phyloP scores from a whole-genome alignment of 2,329 filamentous ascomycete species.

The Penicillium palitans region DNA sequence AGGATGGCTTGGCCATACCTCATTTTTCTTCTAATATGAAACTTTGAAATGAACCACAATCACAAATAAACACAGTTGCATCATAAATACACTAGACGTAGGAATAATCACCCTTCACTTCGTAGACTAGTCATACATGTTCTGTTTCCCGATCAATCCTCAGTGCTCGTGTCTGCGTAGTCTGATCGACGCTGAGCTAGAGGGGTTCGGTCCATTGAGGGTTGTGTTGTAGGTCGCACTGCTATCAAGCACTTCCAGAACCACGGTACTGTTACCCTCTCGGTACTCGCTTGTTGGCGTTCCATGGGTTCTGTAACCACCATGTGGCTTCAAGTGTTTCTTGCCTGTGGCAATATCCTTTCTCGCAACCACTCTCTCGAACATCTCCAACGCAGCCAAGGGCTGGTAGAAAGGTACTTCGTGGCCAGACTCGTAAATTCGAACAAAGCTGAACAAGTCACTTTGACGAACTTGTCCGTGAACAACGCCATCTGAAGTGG shows the following conservation, averaged over 20 bases:
- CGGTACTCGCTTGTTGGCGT: slow-evolving; percentile 1
- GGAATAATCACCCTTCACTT: not conserved
- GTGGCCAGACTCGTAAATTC: not conserved
- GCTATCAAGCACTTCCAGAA: not conserved
- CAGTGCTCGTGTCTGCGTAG: not conserved
- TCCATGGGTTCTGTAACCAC: not conserved
- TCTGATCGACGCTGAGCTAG: not conserved
- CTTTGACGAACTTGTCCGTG: slow-evolving; percentile 5
- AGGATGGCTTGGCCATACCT: not conserved
- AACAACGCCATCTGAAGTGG: not conserved
- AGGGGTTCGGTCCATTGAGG: slow-evolving; percentile 2
- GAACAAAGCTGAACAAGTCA: slow-evolving; percentile 2
- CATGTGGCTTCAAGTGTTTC: not conserved
- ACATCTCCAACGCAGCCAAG: not conserved
- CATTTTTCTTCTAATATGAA: not conserved
- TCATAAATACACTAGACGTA: not conserved
- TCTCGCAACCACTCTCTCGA: not conserved
- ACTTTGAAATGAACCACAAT: not conserved
- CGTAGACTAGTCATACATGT: not conserved
- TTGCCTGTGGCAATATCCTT: slow-evolving; percentile 2
- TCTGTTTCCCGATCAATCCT: not conserved
- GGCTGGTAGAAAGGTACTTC: slow-evolving; percentile 6
- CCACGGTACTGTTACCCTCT: not conserved
- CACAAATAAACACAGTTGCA: not conserved
- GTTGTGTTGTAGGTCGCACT: slow-evolving; percentile 2